These are phyloP conservation scores for Penicillium hordei DNA, from an alignment of 2,329 filamentous ascomycete species.

Conservation along the genomic window DNA sequence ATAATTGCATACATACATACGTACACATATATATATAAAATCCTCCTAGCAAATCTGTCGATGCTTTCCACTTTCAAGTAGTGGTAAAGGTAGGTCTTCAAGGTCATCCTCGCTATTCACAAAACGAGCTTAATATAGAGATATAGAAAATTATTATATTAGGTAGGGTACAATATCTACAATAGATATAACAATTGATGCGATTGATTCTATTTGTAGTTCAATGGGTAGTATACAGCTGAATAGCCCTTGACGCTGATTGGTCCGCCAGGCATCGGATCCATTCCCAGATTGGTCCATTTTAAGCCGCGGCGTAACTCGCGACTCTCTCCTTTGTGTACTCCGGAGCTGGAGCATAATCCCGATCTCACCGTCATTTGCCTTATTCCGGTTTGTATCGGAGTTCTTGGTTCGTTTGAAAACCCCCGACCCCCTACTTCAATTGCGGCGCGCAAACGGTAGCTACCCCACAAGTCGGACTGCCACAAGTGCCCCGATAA, in stretches of 20 bases:
- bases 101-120: not conserved
- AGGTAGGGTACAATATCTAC: not conserved
- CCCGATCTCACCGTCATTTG: not conserved
- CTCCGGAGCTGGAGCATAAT: not conserved
- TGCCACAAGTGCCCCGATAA: not conserved
- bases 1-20: not conserved
- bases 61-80: not conserved
- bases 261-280: not conserved
- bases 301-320: not conserved
- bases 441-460: slow-evolving; percentile 1
- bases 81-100: not conserved
- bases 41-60: not conserved
- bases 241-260: not conserved
- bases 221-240: not conserved
- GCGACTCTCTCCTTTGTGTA: not conserved
- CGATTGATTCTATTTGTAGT: not conserved
- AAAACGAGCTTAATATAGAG: not conserved
- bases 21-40: too few species aligned
- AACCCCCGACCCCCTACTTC: not conserved
- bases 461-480: not conserved
- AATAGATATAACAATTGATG: not conserved
- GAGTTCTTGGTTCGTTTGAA: slow-evolving; percentile 1
- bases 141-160: not conserved
- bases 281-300: not conserved
- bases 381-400: not conserved